Evolutionary conservation across 768 basidiomycete species (phyloP).

Genomic region (Cystobasidium ongulense): DNA sequence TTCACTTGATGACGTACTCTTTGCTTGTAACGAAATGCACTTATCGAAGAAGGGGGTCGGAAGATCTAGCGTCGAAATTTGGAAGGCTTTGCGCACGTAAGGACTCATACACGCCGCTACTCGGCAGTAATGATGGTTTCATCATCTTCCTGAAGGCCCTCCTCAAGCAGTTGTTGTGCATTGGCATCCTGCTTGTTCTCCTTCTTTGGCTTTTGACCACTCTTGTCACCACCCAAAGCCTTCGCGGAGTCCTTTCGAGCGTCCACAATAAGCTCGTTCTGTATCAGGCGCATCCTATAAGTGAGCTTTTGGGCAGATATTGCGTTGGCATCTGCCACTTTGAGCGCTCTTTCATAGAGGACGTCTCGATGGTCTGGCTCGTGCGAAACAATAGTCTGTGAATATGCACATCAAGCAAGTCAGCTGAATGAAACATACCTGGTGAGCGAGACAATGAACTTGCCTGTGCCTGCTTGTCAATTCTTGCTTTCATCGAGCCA

Average conservation of each 20-base stretch:
- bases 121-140: background rate
- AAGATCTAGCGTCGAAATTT: too few species aligned
- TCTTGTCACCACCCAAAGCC: background rate
- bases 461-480: slow-evolving; percentile 85
- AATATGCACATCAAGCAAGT: background rate
- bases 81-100: too few species aligned
- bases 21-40: too few species aligned
- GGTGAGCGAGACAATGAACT: slow-evolving; percentile 28
- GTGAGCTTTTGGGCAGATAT: slow-evolving; percentile 45
- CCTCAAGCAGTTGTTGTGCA: background rate
- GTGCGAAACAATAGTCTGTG: slow-evolving; percentile 68
- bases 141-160: background rate
- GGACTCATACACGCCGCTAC: too few species aligned
- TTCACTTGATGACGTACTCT: too few species aligned
- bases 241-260: slow-evolving; percentile 17
- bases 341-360: slow-evolving; percentile 66
- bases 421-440: slow-evolving; percentile 25
- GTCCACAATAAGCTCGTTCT: slow-evolving; percentile 51
- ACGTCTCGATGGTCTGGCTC: slow-evolving; percentile 69
- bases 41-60: too few species aligned
- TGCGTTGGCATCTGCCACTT: slow-evolving; percentile 64
- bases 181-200: background rate
- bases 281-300: slow-evolving; percentile 54
- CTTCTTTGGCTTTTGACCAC: background rate
- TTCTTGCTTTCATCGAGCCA: slow-evolving; percentile 68